Evolutionary conservation across 2,329 filamentous ascomycete genomes (phyloP), one percentile per base, ranked within the genome.

Genomic region (Talaromyces sp.): DNA sequence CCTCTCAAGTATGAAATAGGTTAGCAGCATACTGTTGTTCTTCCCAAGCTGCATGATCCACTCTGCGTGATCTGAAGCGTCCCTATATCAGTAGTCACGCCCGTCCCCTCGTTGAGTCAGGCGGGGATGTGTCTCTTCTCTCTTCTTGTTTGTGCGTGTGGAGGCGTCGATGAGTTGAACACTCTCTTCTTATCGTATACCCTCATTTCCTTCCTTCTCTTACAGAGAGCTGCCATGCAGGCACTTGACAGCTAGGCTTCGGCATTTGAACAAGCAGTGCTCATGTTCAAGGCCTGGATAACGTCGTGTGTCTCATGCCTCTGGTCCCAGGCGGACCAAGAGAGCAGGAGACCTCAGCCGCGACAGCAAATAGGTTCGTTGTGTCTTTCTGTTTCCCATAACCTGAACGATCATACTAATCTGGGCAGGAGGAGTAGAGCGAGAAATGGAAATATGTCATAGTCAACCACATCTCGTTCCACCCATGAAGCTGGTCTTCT

Each of bases 391-490:
- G 39, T 16, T 22, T 9, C 54, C 22, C 14, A 24, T 39, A 22
- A 14, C 27, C 35, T 27, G 31, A 19, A 63, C 19, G 22, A 58
- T 47, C 7, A 37, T n/a, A 41, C 60, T 64, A 31, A 61, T 27
- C 27, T 13, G 13, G 9, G 5, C 24, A 81, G 79, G 74, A 81
- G 79, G 74, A 49, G 68, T 78, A 47, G 73, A 81, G 64, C 75
- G 78, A 69, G 76, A 80, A 65, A 80, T 81, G 78, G 71, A 74
- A 70, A 72, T 82, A 71, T 80, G 76, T 70, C 75, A 79, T 64
- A 74, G 77, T 62, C 80, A 83, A 69, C 81, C 81, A 66, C 76
- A 78, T 69, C 76, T 80, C 49, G 75, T 82, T 54, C 76, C 79
- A 31, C 80, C 80, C 7, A 82, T 81, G 79, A 80, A 78, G 69